phyloP scores from a whole-genome alignment of 2,329 filamentous ascomycete genomes.

The Exophiala spinifera region DNA sequence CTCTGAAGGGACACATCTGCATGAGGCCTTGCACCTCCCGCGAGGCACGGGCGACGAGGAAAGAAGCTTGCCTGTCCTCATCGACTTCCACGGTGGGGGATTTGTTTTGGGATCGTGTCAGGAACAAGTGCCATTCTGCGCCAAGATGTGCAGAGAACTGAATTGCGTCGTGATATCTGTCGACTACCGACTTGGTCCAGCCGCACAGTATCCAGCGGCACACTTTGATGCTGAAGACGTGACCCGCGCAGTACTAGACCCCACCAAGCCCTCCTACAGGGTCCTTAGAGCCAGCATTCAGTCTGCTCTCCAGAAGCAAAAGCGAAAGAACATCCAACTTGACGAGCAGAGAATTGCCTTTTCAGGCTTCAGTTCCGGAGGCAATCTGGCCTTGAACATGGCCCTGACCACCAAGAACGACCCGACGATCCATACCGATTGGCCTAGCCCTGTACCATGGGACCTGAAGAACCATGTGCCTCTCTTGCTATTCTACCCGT shows the following conservation, averaged over 20 bases:
- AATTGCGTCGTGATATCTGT: slow-evolving; percentile 43
- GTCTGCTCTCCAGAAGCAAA: slow-evolving; percentile 17
- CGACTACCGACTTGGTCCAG: slow-evolving; percentile 49
- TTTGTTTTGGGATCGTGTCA: slow-evolving; percentile 29
- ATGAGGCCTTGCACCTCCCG: slow-evolving; percentile 4
- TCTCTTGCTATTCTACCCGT: slow-evolving; percentile 29
- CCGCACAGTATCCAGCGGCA: slow-evolving; percentile 47
- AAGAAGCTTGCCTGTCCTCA: slow-evolving; percentile 24
- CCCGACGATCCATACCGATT: slow-evolving; percentile 16
- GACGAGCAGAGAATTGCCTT: slow-evolving; percentile 42
- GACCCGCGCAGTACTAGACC: slow-evolving; percentile 41
- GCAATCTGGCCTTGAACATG: slow-evolving; percentile 44
- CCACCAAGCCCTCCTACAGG: slow-evolving; percentile 14
- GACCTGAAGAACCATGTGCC: slow-evolving; percentile 23
- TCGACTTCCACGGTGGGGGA: slow-evolving; percentile 30
- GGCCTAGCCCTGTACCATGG: slow-evolving; percentile 22
- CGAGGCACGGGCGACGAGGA: slow-evolving; percentile 2
- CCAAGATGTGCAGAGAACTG: slow-evolving; percentile 45
- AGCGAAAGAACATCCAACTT: slow-evolving; percentile 15
- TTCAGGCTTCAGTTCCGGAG: slow-evolving; percentile 47
- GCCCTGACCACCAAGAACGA: slow-evolving; percentile 24
- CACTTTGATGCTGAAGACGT: slow-evolving; percentile 49
- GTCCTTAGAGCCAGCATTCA: slow-evolving; percentile 24
- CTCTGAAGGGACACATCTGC: slow-evolving; percentile 15
- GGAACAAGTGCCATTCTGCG: slow-evolving; percentile 45